These are phyloP conservation scores for Polyporus tsugae DNA, from an alignment of 1,284 basidiomycete species.

Conservation along the genomic window DNA sequence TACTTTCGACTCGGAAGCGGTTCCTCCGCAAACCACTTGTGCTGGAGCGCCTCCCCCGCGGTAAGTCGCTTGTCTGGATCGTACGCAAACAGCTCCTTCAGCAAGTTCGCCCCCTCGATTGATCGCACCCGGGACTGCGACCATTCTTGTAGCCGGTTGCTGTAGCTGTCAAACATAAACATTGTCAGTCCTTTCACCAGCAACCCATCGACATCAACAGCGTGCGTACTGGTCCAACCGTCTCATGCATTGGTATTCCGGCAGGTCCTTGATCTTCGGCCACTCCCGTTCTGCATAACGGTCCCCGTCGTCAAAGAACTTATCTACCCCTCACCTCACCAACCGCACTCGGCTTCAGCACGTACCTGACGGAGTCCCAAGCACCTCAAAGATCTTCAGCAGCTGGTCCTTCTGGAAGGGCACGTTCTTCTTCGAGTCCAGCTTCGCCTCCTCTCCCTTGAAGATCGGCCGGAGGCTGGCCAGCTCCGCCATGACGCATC, in stretches of 20 bases:
- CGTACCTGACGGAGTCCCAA: constrained; percentile 75
- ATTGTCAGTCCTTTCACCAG: constrained; percentile 11
- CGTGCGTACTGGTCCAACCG: constrained; percentile 75
- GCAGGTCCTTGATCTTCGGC: constrained; percentile 89
- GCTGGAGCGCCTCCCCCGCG: constrained; percentile 82
- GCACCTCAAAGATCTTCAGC: constrained; percentile 92
- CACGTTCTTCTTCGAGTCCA: constrained; percentile 92
- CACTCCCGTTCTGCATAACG: constrained; percentile 75
- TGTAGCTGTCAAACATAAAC: constrained; percentile 56
- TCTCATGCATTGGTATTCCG: constrained; percentile 88
- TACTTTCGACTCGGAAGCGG: constrained; percentile 80
- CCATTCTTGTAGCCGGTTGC: constrained; percentile 81
- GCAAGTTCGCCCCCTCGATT: constrained; percentile 78
- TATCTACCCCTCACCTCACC: background rate
- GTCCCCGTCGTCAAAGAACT: background rate
- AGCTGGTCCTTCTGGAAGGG: constrained; percentile 97
- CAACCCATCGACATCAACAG: constrained; percentile 3
- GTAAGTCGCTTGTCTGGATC: constrained; percentile 90
- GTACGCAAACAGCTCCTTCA: constrained; percentile 87
- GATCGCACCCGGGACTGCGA: constrained; percentile 72
- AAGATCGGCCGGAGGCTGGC: constrained; percentile 95
- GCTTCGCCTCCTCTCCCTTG: constrained; percentile 98
- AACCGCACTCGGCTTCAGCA: background rate
- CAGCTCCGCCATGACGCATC: constrained; percentile 96
- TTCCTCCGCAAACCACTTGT: constrained; percentile 85